These are phyloP conservation scores for Elongisporangium senticosum DNA, from an alignment of 352 stramenopile species.

Conservation along the genomic window DNA sequence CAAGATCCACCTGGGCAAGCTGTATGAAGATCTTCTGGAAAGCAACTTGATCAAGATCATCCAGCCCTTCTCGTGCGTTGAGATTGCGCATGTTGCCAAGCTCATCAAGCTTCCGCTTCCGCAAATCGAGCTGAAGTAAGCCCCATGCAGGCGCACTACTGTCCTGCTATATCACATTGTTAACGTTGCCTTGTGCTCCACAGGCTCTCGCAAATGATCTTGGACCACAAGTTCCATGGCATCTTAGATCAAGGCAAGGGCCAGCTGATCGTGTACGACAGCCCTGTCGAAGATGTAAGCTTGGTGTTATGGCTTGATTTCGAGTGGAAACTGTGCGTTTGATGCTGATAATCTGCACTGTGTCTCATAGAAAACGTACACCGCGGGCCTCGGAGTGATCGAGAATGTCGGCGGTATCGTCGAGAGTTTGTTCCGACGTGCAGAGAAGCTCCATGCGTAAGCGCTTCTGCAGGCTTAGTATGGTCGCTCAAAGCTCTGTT, in stretches of 20 bases:
- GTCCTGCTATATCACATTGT: slow-evolving; percentile 3
- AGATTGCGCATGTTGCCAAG: slow-evolving; percentile 96
- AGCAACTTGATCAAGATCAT: slow-evolving; percentile 99
- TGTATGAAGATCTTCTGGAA: slow-evolving; percentile 98
- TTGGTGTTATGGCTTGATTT: neutral
- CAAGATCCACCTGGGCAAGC: slow-evolving; percentile 93
- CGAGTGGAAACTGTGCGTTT: slow-evolving; percentile 5
- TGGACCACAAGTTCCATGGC: slow-evolving; percentile 98
- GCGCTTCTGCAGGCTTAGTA: neutral
- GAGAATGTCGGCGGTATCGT: slow-evolving; percentile 96
- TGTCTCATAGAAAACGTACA: slow-evolving; percentile 81
- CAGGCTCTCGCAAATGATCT: slow-evolving; percentile 99
- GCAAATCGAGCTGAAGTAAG: slow-evolving; percentile 84
- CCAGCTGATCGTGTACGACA: slow-evolving; percentile 98
- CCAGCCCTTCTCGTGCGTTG: slow-evolving; percentile 95
- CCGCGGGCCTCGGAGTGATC: slow-evolving; percentile 93
- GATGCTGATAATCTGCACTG: slow-evolving; percentile 1
- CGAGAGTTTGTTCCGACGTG: slow-evolving; percentile 90
- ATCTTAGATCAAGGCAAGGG: slow-evolving; percentile 99
- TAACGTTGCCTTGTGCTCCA: neutral
- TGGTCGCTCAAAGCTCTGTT: neutral
- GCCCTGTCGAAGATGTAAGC: slow-evolving; percentile 87
- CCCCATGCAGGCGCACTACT: neutral
- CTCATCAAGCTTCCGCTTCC: slow-evolving; percentile 94
- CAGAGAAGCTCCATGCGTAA: slow-evolving; percentile 81